These are phyloP conservation scores for Xylaria sp. DNA, from an alignment of 495 filamentous ascomycete genomes.

Conservation along the genomic window DNA sequence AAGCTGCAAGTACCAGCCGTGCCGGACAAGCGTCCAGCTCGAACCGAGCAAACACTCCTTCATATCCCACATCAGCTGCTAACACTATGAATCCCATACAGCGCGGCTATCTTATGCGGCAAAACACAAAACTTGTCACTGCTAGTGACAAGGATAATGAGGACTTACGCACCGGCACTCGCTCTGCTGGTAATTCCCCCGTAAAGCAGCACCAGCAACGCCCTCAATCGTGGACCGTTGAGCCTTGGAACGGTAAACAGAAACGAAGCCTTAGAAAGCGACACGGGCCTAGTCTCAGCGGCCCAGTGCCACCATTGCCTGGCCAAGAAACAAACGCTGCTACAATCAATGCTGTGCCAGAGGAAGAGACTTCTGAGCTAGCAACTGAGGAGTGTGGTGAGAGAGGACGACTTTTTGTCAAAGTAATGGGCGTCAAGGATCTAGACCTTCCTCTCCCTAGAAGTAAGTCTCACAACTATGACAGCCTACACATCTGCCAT, in stretches of 20 bases:
- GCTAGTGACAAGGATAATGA: slow-evolving; percentile 72
- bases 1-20: slow-evolving; percentile 22
- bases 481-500: background rate
- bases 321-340: slow-evolving; percentile 83
- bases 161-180: slow-evolving; percentile 58
- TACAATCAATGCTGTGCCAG: slow-evolving; percentile 64
- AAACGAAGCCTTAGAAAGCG: slow-evolving; percentile 72
- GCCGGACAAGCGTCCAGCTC: slow-evolving; percentile 36
- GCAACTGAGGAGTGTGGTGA: slow-evolving; percentile 80
- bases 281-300: slow-evolving; percentile 46
- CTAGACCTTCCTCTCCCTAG: slow-evolving; percentile 88
- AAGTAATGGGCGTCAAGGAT: slow-evolving; percentile 96
- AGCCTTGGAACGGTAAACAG: slow-evolving; percentile 90
- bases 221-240: slow-evolving; percentile 90
- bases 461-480: slow-evolving; percentile 62
- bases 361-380: slow-evolving; percentile 58
- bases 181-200: slow-evolving; percentile 73
- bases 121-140: slow-evolving; percentile 96
- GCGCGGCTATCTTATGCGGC: slow-evolving; percentile 98
- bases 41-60: slow-evolving; percentile 12
- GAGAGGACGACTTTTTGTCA: slow-evolving; percentile 92
- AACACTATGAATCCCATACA: slow-evolving; percentile 66
- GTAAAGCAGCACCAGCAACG: slow-evolving; percentile 70
- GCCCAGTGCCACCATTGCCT: slow-evolving; percentile 80
- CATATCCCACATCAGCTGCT: slow-evolving; percentile 53